Evolutionary conservation across 2,329 filamentous ascomycete species (phyloP).

Genomic region (Grosmannia huntii): DNA sequence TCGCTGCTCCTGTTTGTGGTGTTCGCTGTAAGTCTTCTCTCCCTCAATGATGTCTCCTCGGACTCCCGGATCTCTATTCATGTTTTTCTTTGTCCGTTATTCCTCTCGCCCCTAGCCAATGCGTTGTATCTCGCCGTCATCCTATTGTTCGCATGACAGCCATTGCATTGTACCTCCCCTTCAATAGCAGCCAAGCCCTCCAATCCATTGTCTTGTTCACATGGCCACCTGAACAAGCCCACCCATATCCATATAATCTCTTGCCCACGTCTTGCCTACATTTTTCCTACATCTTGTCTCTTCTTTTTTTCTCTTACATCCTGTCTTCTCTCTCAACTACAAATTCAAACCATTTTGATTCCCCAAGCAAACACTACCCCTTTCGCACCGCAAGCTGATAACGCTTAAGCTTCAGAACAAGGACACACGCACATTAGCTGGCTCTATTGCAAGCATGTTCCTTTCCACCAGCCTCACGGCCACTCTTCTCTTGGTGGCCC

Average conservation of each 20-base stretch:
- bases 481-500: slow-evolving; percentile 20
- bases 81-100: neutral
- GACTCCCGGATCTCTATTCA: neutral
- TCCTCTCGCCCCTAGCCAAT: neutral
- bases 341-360: no score
- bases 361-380: no score
- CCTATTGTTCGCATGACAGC: neutral
- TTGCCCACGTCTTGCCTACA: no score
- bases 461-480: slow-evolving; percentile 29
- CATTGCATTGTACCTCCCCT: neutral
- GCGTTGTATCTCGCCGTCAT: neutral
- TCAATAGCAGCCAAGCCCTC: neutral
- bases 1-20: no score
- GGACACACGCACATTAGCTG: slow-evolving; percentile 10
- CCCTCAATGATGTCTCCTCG: neutral
- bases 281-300: neutral
- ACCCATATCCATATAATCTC: neutral
- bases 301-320: neutral
- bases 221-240: neutral
- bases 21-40: neutral
- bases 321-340: neutral
- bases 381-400: neutral
- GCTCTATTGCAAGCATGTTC: slow-evolving; percentile 28
- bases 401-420: neutral
- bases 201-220: neutral